phyloP scores from a whole-genome alignment of 345 rosid species.

The Linum lewisii region DNA sequence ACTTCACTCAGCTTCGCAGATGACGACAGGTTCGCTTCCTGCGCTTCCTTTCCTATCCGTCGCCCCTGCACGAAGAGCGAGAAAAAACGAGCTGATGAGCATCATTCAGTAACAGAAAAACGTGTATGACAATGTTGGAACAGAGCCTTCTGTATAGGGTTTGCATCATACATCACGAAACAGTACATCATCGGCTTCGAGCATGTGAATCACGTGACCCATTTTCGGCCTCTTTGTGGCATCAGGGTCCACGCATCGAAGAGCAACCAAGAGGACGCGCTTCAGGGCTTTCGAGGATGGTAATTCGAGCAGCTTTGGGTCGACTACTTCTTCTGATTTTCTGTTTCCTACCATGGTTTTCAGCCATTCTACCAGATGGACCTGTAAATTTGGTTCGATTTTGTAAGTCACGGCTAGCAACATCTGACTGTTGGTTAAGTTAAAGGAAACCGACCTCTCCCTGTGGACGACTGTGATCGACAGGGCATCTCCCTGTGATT shows the following conservation, averaged over 20 bases:
- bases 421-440: no score
- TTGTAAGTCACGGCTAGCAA: background rate
- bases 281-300: conserved; percentile 89
- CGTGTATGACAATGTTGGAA: background rate
- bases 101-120: background rate
- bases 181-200: conserved; percentile 89
- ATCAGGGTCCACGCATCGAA: conserved; percentile 92
- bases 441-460: conserved; percentile 56
- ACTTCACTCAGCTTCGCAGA: conserved; percentile 24
- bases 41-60: conserved; percentile 30
- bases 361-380: conserved; percentile 89
- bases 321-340: conserved; percentile 82
- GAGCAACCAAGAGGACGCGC: conserved; percentile 71
- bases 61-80: no score
- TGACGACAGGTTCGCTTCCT: conserved; percentile 19
- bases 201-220: conserved; percentile 97
- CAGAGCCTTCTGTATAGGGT: conserved; percentile 19
- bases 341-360: conserved; percentile 80
- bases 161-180: conserved; percentile 48
- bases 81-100: background rate
- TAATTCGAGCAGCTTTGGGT: conserved; percentile 71
- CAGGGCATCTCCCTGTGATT: conserved; percentile 81
- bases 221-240: conserved; percentile 92
- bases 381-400: conserved; percentile 33
- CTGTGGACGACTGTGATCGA: conserved; percentile 75